These are phyloP conservation scores for Rhizoclosmatium sp. DNA, from an alignment of 192 early-diverging fungal species.

Conservation along the genomic window DNA sequence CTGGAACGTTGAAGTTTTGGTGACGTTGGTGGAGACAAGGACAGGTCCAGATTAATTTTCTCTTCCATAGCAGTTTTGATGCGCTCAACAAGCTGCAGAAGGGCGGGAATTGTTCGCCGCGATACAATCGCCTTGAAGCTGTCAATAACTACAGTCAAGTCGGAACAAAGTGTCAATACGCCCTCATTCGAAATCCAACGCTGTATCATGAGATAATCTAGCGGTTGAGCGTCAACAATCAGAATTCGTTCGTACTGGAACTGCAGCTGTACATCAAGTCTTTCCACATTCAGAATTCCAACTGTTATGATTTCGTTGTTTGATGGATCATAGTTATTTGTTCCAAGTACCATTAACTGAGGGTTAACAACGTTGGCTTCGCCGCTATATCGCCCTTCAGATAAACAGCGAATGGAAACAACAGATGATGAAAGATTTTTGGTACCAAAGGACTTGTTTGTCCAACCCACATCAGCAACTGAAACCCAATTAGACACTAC, in stretches of 20 bases:
- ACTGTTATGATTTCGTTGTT: slow-evolving; percentile 3
- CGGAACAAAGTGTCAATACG: slow-evolving; percentile 41
- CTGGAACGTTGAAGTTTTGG: slow-evolving; percentile 1
- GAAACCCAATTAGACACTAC: not conserved
- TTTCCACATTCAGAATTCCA: slow-evolving; percentile 53
- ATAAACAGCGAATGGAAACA: slow-evolving; percentile 54
- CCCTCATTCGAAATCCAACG: slow-evolving; percentile 51
- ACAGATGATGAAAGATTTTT: slow-evolving; percentile 45
- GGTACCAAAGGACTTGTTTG: slow-evolving; percentile 48
- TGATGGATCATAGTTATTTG: slow-evolving; percentile 16
- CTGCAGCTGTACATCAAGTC: slow-evolving; percentile 64
- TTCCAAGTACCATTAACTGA: slow-evolving; percentile 13
- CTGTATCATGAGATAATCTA: slow-evolving; percentile 55
- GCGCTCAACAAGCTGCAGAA: slow-evolving; percentile 58
- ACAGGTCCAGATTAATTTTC: slow-evolving; percentile 50
- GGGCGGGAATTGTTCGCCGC: slow-evolving; percentile 64
- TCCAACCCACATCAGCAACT: slow-evolving; percentile 19
- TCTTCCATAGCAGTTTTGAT: slow-evolving; percentile 63
- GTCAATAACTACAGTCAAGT: slow-evolving; percentile 42
- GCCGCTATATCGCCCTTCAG: slow-evolving; percentile 71
- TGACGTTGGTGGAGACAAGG: slow-evolving; percentile 14
- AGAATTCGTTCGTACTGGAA: slow-evolving; percentile 82
- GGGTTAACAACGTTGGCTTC: slow-evolving; percentile 30
- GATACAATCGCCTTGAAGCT: slow-evolving; percentile 56
- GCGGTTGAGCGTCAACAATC: slow-evolving; percentile 64